Base-by-base conservation (phyloP, 768 basidiomycete genomes). In the Suillus weaverae region DNA sequence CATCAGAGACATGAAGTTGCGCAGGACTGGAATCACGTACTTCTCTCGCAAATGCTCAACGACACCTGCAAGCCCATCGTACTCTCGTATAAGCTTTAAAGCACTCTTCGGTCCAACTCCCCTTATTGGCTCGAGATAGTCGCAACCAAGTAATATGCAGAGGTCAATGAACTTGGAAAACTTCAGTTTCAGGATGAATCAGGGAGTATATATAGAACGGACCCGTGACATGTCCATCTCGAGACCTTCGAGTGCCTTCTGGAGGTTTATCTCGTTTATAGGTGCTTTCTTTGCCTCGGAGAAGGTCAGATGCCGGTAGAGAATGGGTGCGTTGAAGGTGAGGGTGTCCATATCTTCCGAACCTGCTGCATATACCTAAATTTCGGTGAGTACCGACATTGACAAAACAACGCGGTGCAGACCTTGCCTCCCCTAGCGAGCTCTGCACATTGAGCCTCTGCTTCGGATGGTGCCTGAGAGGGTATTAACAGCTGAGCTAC, bases 331-430 rank as follows among this genome's bases (percentile, higher is more conserved):
- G 69, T 87, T 85, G 81, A 99, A 99, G 1, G 97, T 99, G 26
- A 99, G 86, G 9, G 97, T 99, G 72, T 99, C 97, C 97, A 99
- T 99, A 77, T 99, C 97, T 78, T 99, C 97, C 0, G 96, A 97
- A 16, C 97, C 97, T 9, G 97, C 96, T 1, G 94, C 97, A 74
- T 94, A 99, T 33, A 99, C 94, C 93, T 95, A 60, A 5, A 36
- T 61, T 61, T 54, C 36, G 50, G 46, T 55, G 43, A 7, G 36
- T 43, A 63, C 33, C n/a, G 7, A 48, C 20, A 44, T 39, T 56
- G 50, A 61, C 16, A 39, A 13, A 54, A n/a, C 13, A 30, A 32
- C 30, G 61, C 63, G 7, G 11, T 26, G 33, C 66, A 16, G 60
- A 90, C 97, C 81, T 97, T 94, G 64, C 94, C 95, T 30, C 94